These are phyloP conservation scores for Cicer arietinum DNA, from an alignment of 306 rosid species.

Conservation along the genomic window DNA sequence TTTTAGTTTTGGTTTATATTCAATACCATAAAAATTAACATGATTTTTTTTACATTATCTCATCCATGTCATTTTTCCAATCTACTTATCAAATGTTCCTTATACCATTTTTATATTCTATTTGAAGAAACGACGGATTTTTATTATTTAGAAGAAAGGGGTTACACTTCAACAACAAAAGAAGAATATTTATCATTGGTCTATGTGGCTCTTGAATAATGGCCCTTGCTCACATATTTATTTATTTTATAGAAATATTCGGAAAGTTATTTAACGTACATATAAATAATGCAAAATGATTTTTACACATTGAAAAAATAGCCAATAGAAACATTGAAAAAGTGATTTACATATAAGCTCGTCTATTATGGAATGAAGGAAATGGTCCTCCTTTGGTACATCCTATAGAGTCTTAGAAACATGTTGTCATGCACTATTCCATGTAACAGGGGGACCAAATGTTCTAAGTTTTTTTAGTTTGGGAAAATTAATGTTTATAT, in stretches of 20 bases:
- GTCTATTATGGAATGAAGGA: background rate
- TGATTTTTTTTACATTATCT: background rate
- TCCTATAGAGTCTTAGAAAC: slow-evolving; percentile 22
- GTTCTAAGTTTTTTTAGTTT: slow-evolving; percentile 27
- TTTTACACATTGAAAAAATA: too few species aligned
- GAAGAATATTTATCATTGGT: background rate
- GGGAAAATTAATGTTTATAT: slow-evolving; percentile 23
- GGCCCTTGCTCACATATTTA: background rate
- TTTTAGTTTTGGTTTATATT: too few species aligned
- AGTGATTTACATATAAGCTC: too few species aligned
- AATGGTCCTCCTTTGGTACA: background rate
- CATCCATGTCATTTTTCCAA: slow-evolving; percentile 5
- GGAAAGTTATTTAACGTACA: too few species aligned
- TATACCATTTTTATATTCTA: background rate
- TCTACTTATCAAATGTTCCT: background rate
- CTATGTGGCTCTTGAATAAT: background rate
- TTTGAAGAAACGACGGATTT: background rate
- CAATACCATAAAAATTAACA: too few species aligned
- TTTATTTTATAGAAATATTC: background rate
- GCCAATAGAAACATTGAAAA: too few species aligned
- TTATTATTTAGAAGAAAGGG: too few species aligned
- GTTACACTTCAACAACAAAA: too few species aligned
- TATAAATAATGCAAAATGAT: too few species aligned
- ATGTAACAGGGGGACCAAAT: slow-evolving; percentile 39
- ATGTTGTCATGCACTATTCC: slow-evolving; percentile 42